Evolutionary conservation across 768 basidiomycete genomes (phyloP).

Genomic region (Leccinum disarticulatum): DNA sequence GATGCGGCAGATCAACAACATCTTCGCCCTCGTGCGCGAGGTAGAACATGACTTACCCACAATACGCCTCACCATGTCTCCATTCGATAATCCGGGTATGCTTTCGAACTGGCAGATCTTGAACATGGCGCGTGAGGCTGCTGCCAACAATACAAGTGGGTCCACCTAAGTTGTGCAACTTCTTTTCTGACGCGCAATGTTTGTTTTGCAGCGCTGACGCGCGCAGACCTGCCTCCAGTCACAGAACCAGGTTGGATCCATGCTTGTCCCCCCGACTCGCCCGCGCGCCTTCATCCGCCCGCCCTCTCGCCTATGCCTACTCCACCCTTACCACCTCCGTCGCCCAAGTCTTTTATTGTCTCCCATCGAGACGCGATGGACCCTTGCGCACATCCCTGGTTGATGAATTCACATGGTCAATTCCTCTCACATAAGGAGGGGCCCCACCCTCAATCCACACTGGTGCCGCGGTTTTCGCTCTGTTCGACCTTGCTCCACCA

Average conservation of each 20-base stretch:
- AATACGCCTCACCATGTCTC: slow-evolving; percentile 31
- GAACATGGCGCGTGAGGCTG: slow-evolving; percentile 25
- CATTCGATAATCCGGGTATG: slow-evolving; percentile 31
- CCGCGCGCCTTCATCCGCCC: slow-evolving; percentile 31
- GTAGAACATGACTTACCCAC: slow-evolving; percentile 32
- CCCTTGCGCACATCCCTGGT: slow-evolving; percentile 36
- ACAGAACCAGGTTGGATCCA: slow-evolving; percentile 25
- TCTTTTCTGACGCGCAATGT: neutral
- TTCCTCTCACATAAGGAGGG: slow-evolving; percentile 50
- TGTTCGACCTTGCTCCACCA: slow-evolving; percentile 52
- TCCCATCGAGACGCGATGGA: slow-evolving; percentile 39
- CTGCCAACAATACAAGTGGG: slow-evolving; percentile 30
- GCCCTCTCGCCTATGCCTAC: slow-evolving; percentile 20
- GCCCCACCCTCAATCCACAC: slow-evolving; percentile 39
- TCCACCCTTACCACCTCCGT: neutral
- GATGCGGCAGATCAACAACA: neutral
- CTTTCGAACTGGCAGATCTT: slow-evolving; percentile 27
- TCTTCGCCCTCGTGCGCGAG: slow-evolving; percentile 27
- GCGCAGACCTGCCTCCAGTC: slow-evolving; percentile 35
- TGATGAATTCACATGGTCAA: slow-evolving; percentile 46
- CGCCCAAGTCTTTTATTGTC: slow-evolving; percentile 34
- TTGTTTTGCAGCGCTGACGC: slow-evolving; percentile 25
- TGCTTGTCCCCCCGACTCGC: slow-evolving; percentile 25
- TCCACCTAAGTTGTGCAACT: neutral
- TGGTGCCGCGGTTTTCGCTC: slow-evolving; percentile 55